Percentiles rank a stretch among this genome's conserved stretches.
phyloP scores from a whole-genome alignment of 2,329 filamentous ascomycete genomes.

The Pseudogymnoascus sp. region DNA sequence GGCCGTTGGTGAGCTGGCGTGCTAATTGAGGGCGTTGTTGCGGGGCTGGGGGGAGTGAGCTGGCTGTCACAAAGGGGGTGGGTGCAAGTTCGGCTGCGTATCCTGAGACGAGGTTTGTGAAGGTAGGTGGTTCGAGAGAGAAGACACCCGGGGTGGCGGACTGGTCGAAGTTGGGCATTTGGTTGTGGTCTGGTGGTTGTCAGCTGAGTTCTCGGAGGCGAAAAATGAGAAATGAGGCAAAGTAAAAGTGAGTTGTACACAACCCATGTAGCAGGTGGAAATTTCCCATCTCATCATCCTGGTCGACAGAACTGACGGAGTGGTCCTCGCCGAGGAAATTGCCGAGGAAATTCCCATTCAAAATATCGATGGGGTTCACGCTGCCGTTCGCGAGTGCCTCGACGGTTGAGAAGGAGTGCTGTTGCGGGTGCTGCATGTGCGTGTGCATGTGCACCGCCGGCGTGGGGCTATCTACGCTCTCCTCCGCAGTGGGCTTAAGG shows the following conservation, averaged over 20 bases:
- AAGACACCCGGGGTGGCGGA: neutral
- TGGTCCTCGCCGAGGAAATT: conserved; percentile 11
- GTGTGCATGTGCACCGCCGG: neutral
- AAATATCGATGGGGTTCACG: conserved; percentile 24
- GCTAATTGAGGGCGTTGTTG: neutral
- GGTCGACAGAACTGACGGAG: conserved; percentile 16
- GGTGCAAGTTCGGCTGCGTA: conserved; percentile 17
- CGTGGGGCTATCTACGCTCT: neutral
- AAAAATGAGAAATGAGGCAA: neutral
- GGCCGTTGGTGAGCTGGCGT: conserved; percentile 17
- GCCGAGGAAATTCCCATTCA: conserved; percentile 15
- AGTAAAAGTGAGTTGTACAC: conserved; percentile 23
- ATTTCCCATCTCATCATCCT: conserved; percentile 17
- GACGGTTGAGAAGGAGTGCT: neutral
- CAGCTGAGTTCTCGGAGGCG: neutral
- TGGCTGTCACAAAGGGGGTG: neutral
- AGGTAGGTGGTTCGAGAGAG: neutral
- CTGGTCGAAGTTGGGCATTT: neutral
- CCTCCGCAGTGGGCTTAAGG: neutral
- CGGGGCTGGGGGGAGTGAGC: neutral
- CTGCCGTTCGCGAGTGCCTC: conserved; percentile 21
- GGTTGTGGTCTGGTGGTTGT: neutral
- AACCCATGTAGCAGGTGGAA: conserved; percentile 26
- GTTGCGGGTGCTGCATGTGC: conserved; percentile 12
- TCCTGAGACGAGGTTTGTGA: neutral